A percentile compares a stretch with the other conserved stretches of the same genome.
Conservation (phyloP, 306 rosid genomes). For the Citrullus colocynthis region DNA sequence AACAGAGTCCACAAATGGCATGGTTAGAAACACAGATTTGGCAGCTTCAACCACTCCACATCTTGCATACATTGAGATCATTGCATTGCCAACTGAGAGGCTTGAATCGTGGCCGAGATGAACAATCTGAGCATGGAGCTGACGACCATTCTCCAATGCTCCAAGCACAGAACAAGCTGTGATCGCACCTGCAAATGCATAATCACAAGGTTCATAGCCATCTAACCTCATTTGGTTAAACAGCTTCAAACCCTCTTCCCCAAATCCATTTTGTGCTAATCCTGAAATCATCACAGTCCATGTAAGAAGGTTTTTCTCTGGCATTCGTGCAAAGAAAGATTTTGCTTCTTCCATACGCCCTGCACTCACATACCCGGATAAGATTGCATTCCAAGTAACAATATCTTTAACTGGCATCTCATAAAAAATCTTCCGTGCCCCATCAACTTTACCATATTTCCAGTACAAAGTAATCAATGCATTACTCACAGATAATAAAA, state of each 20-base stretch:
- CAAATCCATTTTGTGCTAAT: slow-evolving; percentile 12
- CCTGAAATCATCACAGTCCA: slow-evolving; percentile 12
- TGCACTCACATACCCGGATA: slow-evolving; percentile 11
- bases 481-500: slow-evolving; percentile 11
- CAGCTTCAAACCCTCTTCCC: slow-evolving; percentile 9
- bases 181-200: slow-evolving; percentile 15
- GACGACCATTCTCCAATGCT: slow-evolving; percentile 13
- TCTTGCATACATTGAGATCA: slow-evolving; percentile 15
- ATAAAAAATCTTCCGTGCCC: slow-evolving; percentile 4
- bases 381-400: slow-evolving; percentile 12
- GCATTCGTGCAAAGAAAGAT: slow-evolving; percentile 7
- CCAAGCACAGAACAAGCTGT: slow-evolving; percentile 16
- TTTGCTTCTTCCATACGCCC: slow-evolving; percentile 10
- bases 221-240: slow-evolving; percentile 13
- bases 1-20: slow-evolving; percentile 12
- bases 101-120: slow-evolving; percentile 9
- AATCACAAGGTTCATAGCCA: slow-evolving; percentile 12
- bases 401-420: slow-evolving; percentile 9
- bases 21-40: neutral
- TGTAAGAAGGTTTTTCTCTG: slow-evolving; percentile 7
- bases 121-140: slow-evolving; percentile 12
- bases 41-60: slow-evolving; percentile 17
- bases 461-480: slow-evolving; percentile 9
- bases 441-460: slow-evolving; percentile 11
- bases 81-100: slow-evolving; percentile 16